phyloP scores from a whole-genome alignment of 73 alveolate genomes.

The Paramecium pentaurelia region DNA sequence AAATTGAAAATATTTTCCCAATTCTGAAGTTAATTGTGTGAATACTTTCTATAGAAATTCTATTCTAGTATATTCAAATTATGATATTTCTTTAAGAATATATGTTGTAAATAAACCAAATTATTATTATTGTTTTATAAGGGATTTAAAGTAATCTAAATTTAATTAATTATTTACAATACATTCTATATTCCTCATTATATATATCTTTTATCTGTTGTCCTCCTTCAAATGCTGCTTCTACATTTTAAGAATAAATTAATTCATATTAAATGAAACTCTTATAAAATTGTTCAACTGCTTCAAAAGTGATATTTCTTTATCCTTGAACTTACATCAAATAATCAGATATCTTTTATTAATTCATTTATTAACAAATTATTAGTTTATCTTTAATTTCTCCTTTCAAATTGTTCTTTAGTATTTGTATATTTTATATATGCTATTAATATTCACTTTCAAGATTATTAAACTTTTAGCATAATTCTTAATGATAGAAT shows the following conservation, averaged over 20 bases:
- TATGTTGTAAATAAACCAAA: constrained; percentile 21
- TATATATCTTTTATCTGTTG: not conserved
- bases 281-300: not conserved
- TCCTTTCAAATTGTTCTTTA: not conserved
- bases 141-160: not conserved
- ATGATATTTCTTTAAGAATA: not conserved
- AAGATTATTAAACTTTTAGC: not conserved
- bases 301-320: not conserved
- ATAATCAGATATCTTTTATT: constrained; percentile 13
- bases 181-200: not conserved
- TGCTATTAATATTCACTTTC: not conserved
- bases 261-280: not conserved
- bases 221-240: not conserved
- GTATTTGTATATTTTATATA: not conserved
- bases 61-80: not conserved
- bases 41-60: not conserved
- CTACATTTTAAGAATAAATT: not conserved
- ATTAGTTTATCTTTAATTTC: not conserved
- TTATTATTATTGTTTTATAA: not conserved
- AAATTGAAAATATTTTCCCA: not conserved
- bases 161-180: not conserved
- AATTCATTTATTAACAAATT: not conserved
- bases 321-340: constrained; percentile 13
- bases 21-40: not conserved
- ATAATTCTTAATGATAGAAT: not conserved